Conservation (phyloP, 1,139 yeast genomes). For the Candida sanyaensis region DNA sequence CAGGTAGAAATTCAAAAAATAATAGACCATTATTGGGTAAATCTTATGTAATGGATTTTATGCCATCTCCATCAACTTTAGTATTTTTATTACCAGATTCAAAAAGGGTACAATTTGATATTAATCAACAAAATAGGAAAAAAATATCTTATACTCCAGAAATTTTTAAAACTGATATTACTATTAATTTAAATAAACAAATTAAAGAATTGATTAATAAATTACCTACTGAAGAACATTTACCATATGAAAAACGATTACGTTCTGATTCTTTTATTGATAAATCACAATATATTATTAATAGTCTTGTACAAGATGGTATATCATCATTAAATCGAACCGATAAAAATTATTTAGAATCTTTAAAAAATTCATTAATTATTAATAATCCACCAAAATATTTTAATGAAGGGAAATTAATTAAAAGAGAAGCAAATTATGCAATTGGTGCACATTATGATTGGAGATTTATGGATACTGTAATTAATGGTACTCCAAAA, state of each 20-base stretch:
- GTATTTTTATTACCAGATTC: conserved; percentile 30
- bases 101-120: conserved; percentile 18
- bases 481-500: conserved; percentile 25
- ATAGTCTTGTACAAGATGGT: conserved; percentile 8
- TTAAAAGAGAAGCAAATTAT: conserved; percentile 25
- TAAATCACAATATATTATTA: conserved; percentile 18
- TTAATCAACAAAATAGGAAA: conserved; percentile 18
- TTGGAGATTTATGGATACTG: conserved; percentile 47
- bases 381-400: conserved; percentile 38
- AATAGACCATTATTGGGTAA: conserved; percentile 33
- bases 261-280: conserved; percentile 23
- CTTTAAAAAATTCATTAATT: conserved; percentile 14
- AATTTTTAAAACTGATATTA: conserved; percentile 8
- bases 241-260: conserved; percentile 16
- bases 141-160: conserved; percentile 15
- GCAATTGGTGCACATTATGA: conserved; percentile 43
- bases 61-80: conserved; percentile 43
- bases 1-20: conserved; percentile 32
- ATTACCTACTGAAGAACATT: background rate
- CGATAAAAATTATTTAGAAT: conserved; percentile 17
- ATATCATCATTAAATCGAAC: conserved; percentile 9
- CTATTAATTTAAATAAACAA: conserved; percentile 10
- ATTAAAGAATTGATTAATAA: conserved; percentile 7
- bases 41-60: conserved; percentile 45
- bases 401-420: conserved; percentile 51